phyloP scores from a whole-genome alignment of 2,329 filamentous ascomycete species.

The Penicillium sp. region DNA sequence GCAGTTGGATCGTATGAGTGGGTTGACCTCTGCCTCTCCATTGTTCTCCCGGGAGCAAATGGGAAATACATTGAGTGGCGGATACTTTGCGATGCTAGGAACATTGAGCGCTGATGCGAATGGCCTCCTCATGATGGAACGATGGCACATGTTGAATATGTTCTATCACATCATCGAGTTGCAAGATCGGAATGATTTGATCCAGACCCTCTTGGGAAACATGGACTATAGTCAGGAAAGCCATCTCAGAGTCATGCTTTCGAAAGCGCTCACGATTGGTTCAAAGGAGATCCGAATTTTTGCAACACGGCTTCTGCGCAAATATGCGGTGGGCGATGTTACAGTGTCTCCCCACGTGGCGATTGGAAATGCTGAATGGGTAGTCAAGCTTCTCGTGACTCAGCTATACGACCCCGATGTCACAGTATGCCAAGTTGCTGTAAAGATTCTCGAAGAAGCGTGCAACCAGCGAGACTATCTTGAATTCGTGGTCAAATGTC shows the following conservation, averaged over 20 bases:
- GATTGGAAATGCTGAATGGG: slow-evolving; percentile 81
- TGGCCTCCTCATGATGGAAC: slow-evolving; percentile 85
- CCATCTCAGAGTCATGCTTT: slow-evolving; percentile 87
- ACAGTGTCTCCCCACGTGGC: slow-evolving; percentile 36
- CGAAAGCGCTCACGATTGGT: slow-evolving; percentile 88
- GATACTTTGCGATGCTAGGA: slow-evolving; percentile 92
- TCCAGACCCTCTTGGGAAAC: slow-evolving; percentile 82
- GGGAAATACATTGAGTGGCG: slow-evolving; percentile 81
- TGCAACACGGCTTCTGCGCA: slow-evolving; percentile 80
- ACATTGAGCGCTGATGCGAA: slow-evolving; percentile 78
- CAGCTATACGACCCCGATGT: slow-evolving; percentile 97
- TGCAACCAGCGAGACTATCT: slow-evolving; percentile 90
- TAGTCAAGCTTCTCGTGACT: slow-evolving; percentile 93
- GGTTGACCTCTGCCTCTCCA: slow-evolving; percentile 69
- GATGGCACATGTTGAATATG: slow-evolving; percentile 99
- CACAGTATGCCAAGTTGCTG: slow-evolving; percentile 91
- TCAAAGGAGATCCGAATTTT: slow-evolving; percentile 90
- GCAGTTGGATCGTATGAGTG: slow-evolving; percentile 83
- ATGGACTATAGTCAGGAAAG: slow-evolving; percentile 90
- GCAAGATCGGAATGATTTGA: slow-evolving; percentile 85
- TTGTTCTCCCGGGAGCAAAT: slow-evolving; percentile 87
- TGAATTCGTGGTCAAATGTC: slow-evolving; percentile 95
- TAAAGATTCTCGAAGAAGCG: slow-evolving; percentile 95
- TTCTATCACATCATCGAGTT: slow-evolving; percentile 97
- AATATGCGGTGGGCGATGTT: slow-evolving; percentile 70